phyloP scores from a whole-genome alignment of 2,329 filamentous ascomycete genomes.

The Alternaria triticimaculans region DNA sequence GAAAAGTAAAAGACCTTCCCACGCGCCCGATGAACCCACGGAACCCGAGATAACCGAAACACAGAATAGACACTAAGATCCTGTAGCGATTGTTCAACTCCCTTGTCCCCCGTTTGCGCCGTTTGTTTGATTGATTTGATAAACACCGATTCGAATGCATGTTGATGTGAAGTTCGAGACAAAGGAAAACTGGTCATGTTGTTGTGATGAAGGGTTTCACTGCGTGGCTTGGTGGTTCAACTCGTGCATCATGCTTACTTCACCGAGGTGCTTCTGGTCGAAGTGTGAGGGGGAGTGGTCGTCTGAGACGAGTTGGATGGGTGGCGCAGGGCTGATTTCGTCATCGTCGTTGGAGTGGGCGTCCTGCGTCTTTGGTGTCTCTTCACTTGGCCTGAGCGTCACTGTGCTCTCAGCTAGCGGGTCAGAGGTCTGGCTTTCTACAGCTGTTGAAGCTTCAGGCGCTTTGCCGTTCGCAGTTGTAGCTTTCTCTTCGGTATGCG shows the following conservation, averaged over 20 bases:
- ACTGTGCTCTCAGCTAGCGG: constrained; percentile 34
- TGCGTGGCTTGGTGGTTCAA: constrained; percentile 41
- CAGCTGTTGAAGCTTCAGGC: neutral
- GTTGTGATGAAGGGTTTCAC: constrained; percentile 15
- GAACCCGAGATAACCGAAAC: neutral
- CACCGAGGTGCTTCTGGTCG: constrained; percentile 45
- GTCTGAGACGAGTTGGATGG: constrained; percentile 27
- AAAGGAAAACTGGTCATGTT: neutral
- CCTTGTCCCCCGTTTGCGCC: neutral
- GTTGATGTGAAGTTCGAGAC: neutral
- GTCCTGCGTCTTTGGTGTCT: constrained; percentile 4
- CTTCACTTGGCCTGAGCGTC: constrained; percentile 34
- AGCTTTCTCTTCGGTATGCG: constrained; percentile 7
- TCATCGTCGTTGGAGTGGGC: constrained; percentile 24
- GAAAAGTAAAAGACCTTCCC: neutral
- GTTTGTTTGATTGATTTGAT: neutral
- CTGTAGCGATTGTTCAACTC: constrained; percentile 16
- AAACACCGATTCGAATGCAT: constrained; percentile 23
- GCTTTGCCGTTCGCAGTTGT: constrained; percentile 8
- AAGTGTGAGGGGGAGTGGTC: constrained; percentile 27
- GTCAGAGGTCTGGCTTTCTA: constrained; percentile 14
- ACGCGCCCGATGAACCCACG: neutral
- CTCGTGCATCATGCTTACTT: constrained; percentile 38
- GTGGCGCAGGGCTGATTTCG: constrained; percentile 35
- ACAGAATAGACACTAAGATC: neutral